Percentiles rank a stretch among this genome's conserved stretches.
phyloP scores from a whole-genome alignment of 305 asterid genomes.

The Galium porrigens region DNA sequence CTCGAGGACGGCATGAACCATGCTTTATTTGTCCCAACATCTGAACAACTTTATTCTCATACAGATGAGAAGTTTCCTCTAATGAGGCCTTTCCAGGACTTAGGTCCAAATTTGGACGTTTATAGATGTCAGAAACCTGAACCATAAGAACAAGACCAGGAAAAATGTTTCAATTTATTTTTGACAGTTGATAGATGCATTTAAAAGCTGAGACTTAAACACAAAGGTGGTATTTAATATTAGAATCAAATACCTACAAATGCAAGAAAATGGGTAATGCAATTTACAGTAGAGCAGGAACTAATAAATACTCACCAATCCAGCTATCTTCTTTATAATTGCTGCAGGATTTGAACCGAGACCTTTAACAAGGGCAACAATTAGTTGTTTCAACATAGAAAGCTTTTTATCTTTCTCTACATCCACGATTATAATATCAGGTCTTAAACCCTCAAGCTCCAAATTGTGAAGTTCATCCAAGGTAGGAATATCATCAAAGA shows the following conservation, averaged over 20 bases:
- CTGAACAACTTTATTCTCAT: slow-evolving; percentile 60
- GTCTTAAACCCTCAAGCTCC: slow-evolving; percentile 69
- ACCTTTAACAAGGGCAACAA: slow-evolving; percentile 68
- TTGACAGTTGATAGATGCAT: neutral
- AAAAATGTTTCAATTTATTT: slow-evolving; percentile 1
- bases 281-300: neutral
- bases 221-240: neutral
- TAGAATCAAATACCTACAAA: neutral
- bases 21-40: slow-evolving; percentile 85
- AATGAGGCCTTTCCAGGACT: slow-evolving; percentile 55
- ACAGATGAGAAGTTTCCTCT: slow-evolving; percentile 46
- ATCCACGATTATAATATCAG: slow-evolving; percentile 82
- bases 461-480: slow-evolving; percentile 69
- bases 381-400: slow-evolving; percentile 73
- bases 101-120: slow-evolving; percentile 58
- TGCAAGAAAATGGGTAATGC: slow-evolving; percentile 2
- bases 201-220: neutral
- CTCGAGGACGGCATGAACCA: slow-evolving; percentile 87
- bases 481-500: slow-evolving; percentile 66
- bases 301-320: slow-evolving; percentile 49
- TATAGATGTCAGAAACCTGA: slow-evolving; percentile 80
- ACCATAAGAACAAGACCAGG: slow-evolving; percentile 13
- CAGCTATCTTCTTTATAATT: slow-evolving; percentile 84
- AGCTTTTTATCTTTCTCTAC: slow-evolving; percentile 71
- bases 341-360: slow-evolving; percentile 65